Evolutionary conservation across 768 basidiomycete genomes (phyloP), one percentile per base, ranked within the genome.

Genomic region (Amanita pallidorosea): DNA sequence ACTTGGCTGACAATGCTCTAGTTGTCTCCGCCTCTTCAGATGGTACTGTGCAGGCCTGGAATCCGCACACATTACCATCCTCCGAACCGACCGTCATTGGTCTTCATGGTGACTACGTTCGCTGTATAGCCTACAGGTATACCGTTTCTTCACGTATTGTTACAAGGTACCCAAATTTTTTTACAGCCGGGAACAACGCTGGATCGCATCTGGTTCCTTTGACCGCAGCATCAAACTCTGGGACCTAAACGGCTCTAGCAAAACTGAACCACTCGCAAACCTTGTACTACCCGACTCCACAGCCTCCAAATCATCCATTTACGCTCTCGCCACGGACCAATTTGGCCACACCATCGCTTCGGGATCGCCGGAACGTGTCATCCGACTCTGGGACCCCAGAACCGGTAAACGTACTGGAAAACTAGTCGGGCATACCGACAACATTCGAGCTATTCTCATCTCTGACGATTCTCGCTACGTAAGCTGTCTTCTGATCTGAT

Each of bases 391-490:
- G 93, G 96, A 99, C 61, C 91, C 94, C 3, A 75, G 96, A 13
- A 76, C 81, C 1, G 88, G 88, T 7, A 88, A 84, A 60, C 74
- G 87, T 40, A 82, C 76, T 2, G 81, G 84, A 9, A 91, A 96
- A 60, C 75, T 98, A 0, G 90, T 97, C 6, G 95, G 95, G 0
- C 95, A 99, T 63, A 95, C 95, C 0, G 96, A 99, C 65, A 98
- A 97, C 58, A 93, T 99, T 53, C 77, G 95, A 7, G 81, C 90
- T 4, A 85, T 97, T 40, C 65, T 94, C 18, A 74, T 98, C 1
- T 89, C 88, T 5, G 91, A 93, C 25, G 94, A 97, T 64, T 83
- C 89, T 20, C 79, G 79, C 79, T 92, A 91, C 65, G 90, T 94
- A 61, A 65, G 90, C 71, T 2, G 40, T 22, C 47, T 6, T 31